Conservation (phyloP, 1,139 yeast species). For the Candida tropicalis region DNA sequence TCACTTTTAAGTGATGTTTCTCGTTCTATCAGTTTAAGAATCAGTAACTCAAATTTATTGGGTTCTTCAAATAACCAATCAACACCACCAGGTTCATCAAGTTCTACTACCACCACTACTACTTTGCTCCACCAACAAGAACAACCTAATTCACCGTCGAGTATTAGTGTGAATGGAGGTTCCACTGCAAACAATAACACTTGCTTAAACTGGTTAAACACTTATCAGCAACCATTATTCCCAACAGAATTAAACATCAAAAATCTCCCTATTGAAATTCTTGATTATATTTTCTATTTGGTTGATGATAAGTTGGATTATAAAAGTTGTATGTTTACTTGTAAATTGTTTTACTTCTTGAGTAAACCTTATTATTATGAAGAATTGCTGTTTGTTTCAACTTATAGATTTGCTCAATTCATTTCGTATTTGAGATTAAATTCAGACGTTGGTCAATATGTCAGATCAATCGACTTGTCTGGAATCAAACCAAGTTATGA, state of each 20-base stretch:
- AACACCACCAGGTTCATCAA: constrained; percentile 2
- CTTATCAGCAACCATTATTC: constrained; percentile 11
- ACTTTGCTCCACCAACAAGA: constrained; percentile 1
- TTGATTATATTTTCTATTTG: constrained; percentile 34
- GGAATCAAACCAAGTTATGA: constrained; percentile 50
- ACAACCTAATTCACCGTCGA: constrained; percentile 1
- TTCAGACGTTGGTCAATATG: constrained; percentile 56
- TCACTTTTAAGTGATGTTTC: constrained; percentile 45
- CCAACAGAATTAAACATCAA: constrained; percentile 19
- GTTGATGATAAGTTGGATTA: constrained; percentile 31
- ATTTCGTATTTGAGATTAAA: constrained; percentile 62
- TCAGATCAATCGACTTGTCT: constrained; percentile 61
- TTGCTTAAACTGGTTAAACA: constrained; percentile 2
- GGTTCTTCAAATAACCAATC: constrained; percentile 5
- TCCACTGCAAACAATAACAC: constrained; percentile 10
- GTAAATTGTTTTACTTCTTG: constrained; percentile 50
- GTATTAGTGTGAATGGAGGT: background rate
- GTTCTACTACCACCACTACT: background rate
- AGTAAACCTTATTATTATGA: constrained; percentile 58
- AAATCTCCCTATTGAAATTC: constrained; percentile 38
- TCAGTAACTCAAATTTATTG: constrained; percentile 19
- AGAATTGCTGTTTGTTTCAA: constrained; percentile 59
- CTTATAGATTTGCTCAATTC: constrained; percentile 78
- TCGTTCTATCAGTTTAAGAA: constrained; percentile 25
- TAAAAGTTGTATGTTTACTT: constrained; percentile 49